Conservation (phyloP, 164 flowering plant genomes). For the Nymphaea colorata region DNA sequence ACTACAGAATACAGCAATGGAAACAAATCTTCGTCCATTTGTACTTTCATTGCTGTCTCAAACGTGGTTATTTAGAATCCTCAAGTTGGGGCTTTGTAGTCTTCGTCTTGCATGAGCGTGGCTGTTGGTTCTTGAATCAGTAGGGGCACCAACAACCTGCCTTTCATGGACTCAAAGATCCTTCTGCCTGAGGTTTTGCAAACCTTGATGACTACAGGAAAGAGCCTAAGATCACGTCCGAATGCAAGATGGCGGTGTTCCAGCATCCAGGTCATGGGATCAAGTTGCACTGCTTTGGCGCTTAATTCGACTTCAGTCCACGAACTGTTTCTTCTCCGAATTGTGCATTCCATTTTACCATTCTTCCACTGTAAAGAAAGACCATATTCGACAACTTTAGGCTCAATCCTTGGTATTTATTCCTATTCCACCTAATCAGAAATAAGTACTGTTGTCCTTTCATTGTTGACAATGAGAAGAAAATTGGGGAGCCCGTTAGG, state of each 20-base stretch:
- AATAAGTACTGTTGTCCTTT: background rate
- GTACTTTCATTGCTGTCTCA: too few relatives aligned
- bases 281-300: background rate
- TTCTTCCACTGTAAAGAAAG: background rate
- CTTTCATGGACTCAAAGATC: background rate
- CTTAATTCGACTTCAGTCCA: background rate
- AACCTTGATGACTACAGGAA: background rate
- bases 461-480: background rate
- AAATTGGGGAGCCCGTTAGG: background rate
- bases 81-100: background rate
- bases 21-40: too few relatives aligned
- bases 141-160: background rate
- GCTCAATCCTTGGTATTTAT: background rate
- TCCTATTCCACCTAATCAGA: background rate
- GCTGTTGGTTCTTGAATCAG: background rate
- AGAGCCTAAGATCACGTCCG: background rate
- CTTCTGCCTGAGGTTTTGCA: background rate
- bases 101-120: background rate
- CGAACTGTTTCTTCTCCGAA: background rate
- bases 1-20: too few relatives aligned
- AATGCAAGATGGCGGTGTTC: background rate
- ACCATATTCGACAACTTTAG: background rate
- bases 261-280: slow-evolving; percentile 1
- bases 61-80: too few relatives aligned
- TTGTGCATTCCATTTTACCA: background rate